phyloP scores from a whole-genome alignment of 1,284 basidiomycete genomes.

The Ceratobasidium sp. region DNA sequence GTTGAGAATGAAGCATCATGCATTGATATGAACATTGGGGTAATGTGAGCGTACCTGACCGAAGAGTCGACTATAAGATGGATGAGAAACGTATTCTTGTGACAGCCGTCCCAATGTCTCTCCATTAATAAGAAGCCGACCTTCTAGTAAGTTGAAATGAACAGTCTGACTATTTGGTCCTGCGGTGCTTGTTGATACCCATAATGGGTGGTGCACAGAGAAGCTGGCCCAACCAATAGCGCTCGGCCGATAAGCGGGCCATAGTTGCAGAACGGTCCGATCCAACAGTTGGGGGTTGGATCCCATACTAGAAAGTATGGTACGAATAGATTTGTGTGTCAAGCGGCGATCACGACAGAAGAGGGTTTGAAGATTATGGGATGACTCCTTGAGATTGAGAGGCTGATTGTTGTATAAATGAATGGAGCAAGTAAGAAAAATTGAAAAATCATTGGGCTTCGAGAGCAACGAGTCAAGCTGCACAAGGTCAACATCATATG shows the following conservation, averaged over 20 bases:
- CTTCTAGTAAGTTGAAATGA: constrained; percentile 41
- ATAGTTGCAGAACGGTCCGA: neutral
- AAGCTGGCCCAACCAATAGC: neutral
- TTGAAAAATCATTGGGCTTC: constrained; percentile 18
- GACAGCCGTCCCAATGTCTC: constrained; percentile 44
- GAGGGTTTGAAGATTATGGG: neutral
- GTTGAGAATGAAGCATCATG: neutral
- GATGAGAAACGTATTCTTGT: constrained; percentile 25
- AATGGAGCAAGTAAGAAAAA: constrained; percentile 42
- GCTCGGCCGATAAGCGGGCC: neutral
- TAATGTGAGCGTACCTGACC: constrained; percentile 30
- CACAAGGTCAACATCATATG: constrained; percentile 43
- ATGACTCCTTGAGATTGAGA: constrained; percentile 4
- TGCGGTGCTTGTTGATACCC: constrained; percentile 21
- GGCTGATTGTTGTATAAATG: constrained; percentile 41
- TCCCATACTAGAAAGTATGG: neutral
- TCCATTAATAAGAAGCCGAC: constrained; percentile 43
- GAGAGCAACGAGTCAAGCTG: constrained; percentile 18
- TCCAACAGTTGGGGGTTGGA: neutral
- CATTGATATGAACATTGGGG: neutral
- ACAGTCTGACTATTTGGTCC: constrained; percentile 20
- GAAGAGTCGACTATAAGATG: constrained; percentile 44
- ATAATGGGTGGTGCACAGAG: constrained; percentile 16
- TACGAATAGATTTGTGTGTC: neutral
- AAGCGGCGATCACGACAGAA: constrained; percentile 36